Conservation (phyloP, 768 basidiomycete genomes). For the Mycena amicta region DNA sequence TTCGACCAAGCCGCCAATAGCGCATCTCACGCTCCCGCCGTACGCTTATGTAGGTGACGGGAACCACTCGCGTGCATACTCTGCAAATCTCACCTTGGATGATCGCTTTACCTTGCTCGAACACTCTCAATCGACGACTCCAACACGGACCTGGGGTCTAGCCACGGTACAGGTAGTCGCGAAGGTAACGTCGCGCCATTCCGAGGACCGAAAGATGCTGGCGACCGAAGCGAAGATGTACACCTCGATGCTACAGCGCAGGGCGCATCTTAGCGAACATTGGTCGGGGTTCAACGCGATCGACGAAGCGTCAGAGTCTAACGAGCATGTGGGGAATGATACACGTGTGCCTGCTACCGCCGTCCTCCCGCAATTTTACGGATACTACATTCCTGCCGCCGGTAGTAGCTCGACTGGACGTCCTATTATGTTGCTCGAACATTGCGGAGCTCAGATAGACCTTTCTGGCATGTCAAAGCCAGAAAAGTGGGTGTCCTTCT, state of each 20-base stretch:
- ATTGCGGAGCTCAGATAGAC: conserved; percentile 32
- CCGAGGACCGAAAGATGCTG: conserved; percentile 24
- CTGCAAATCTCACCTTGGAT: conserved; percentile 31
- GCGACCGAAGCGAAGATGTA: conserved; percentile 32
- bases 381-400: conserved; percentile 38
- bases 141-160: not conserved
- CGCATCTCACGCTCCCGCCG: not conserved
- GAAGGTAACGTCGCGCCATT: conserved; percentile 29
- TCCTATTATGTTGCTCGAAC: not conserved
- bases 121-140: conserved; percentile 28
- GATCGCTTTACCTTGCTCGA: conserved; percentile 39
- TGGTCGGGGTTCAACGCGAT: conserved; percentile 33
- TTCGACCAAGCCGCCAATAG: not conserved
- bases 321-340: not conserved
- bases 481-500: conserved; percentile 43
- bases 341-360: conserved; percentile 36
- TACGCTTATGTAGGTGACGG: not conserved
- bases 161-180: conserved; percentile 24
- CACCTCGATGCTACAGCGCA: conserved; percentile 25
- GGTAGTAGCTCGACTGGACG: conserved; percentile 3
- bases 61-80: conserved; percentile 12
- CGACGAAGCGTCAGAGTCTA: conserved; percentile 18
- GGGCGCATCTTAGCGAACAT: conserved; percentile 26
- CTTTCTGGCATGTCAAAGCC: conserved; percentile 31
- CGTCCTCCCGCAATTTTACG: conserved; percentile 49